Evolutionary conservation across 1,284 basidiomycete genomes (phyloP), one percentile per base, ranked within the genome.

Genomic region (Golubevia sp.): DNA sequence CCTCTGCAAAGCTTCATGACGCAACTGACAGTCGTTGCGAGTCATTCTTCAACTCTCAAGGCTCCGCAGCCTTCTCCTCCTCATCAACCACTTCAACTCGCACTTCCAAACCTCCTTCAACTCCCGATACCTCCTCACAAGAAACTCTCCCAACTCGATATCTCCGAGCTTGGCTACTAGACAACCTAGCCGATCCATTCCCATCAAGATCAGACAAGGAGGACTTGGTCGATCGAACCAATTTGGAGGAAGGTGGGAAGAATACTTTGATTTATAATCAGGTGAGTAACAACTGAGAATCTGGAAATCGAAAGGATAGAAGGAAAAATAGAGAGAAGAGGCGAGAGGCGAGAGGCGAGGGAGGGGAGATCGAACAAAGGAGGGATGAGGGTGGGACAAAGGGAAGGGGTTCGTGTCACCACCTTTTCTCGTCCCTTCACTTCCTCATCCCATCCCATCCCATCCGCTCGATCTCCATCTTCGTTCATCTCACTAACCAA

Each of bases 121-220:
- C n/a, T n/a, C n/a, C n/a, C n/a, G n/a, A n/a, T n/a, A 5, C 30
- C 11, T 34, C 30, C 5, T 34, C 30, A 5, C 30, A 34, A 34
- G 30, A 34, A 34, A 34, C 30, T 34, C 30, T 34, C 4, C 30
- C 30, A 34, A 5, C 30, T 5, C 4, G 11, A 34, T 11, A 34
- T 3, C 72, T 82, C 64, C 78, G 80, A 1, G 68, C 63, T 13
- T 79, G 73, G 65, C 75, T 79, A 34, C 65, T 76, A 26, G 58
- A 64, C 1, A 64, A 73, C 27, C 50, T 82, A 15, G 64, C 64
- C 24, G 51, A 69, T 30, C 80, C 80, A 3, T 82, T 74, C 51
- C 78, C 77, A 0, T 44, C 62, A 3, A 61, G 62, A 27, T 50
- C 53, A 25, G 67, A 70, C 24, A 81, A 81, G 59, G 53, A 71